These are phyloP conservation scores for Podila minutissima DNA, from an alignment of 192 early-diverging fungal genomes.

Conservation along the genomic window DNA sequence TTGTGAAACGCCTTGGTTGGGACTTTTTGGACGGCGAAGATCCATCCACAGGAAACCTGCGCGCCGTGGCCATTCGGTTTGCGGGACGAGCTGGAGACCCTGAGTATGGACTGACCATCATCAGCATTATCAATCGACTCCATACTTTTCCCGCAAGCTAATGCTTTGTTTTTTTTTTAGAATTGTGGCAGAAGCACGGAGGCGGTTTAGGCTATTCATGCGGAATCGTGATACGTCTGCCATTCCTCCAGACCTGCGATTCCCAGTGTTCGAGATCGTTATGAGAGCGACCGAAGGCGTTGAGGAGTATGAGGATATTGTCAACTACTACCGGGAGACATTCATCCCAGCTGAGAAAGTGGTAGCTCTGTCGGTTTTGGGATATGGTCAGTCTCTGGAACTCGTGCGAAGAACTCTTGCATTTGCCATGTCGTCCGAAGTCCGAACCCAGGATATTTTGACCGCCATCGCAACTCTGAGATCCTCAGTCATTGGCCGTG, in stretches of 20 bases:
- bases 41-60: constrained; percentile 63
- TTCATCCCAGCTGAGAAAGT: constrained; percentile 64
- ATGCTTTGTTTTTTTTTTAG: constrained; percentile 26
- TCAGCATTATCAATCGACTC: background rate
- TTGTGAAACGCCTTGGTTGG: constrained; percentile 70
- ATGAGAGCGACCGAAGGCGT: constrained; percentile 59
- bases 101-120: constrained; percentile 29
- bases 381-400: constrained; percentile 58
- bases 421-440: constrained; percentile 63
- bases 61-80: constrained; percentile 70
- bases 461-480: constrained; percentile 56
- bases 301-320: constrained; percentile 52
- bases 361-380: constrained; percentile 68
- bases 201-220: constrained; percentile 76
- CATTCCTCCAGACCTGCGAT: constrained; percentile 70
- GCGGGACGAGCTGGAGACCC: constrained; percentile 71
- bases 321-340: constrained; percentile 54
- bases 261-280: constrained; percentile 70
- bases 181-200: constrained; percentile 71
- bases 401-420: constrained; percentile 59
- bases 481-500: constrained; percentile 57
- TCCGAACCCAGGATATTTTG: constrained; percentile 69
- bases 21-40: constrained; percentile 60
- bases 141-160: background rate
- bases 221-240: constrained; percentile 59